Conservation (phyloP, 305 asterid genomes). For the Solanum chacoense region DNA sequence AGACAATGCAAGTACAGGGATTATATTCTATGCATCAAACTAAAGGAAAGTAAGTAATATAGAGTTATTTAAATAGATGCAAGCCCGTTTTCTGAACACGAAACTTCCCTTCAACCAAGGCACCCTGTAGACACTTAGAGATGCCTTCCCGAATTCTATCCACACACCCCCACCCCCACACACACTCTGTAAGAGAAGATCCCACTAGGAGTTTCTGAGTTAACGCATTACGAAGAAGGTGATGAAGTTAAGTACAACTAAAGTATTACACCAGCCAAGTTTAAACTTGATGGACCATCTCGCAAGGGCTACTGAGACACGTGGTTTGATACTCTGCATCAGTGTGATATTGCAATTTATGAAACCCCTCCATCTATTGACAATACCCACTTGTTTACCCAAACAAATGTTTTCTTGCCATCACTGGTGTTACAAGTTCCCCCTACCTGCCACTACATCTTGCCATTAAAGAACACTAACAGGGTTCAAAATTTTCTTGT, state of each 20-base stretch:
- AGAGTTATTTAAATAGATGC: not conserved
- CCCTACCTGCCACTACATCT: not conserved
- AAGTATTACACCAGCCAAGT: not conserved
- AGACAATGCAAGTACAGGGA: not conserved
- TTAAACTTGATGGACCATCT: not conserved
- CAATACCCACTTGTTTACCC: not conserved
- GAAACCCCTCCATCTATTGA: not conserved
- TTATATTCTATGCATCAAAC: not conserved
- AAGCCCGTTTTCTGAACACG: not conserved
- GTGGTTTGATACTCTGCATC: not conserved
- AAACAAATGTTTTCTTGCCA: not conserved
- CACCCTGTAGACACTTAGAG: not conserved
- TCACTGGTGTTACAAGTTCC: not conserved
- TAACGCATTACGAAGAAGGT: not conserved
- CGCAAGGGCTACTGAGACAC: not conserved
- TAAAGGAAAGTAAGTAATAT: not conserved
- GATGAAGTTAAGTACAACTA: not conserved
- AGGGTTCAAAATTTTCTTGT: not conserved
- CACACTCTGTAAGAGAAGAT: not conserved
- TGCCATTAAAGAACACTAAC: not conserved
- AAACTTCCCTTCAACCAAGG: not conserved
- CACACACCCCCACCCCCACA: too few species aligned
- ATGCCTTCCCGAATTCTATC: not conserved
- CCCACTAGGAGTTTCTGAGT: not conserved
- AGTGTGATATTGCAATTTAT: not conserved